These are phyloP conservation scores for Leccinum truebloodii DNA, from an alignment of 768 basidiomycete species.

Conservation along the genomic window DNA sequence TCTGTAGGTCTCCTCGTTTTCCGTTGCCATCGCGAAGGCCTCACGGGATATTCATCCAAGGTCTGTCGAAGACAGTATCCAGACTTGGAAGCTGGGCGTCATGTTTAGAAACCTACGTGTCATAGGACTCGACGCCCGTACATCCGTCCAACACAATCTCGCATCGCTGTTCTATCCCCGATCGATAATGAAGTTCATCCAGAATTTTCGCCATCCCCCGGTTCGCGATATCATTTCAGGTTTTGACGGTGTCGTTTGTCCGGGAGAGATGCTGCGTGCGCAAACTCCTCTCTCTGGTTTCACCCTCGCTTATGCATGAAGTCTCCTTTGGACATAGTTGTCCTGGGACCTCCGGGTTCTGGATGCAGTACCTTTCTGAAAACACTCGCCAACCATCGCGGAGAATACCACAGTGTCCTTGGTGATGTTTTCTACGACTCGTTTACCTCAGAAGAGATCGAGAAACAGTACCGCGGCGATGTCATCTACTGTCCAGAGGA, in stretches of 20 bases:
- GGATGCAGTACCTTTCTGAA: no score
- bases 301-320: not conserved
- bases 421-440: no score
- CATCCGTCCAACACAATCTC: slow-evolving; percentile 50
- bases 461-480: no score
- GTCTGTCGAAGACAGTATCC: slow-evolving; percentile 33
- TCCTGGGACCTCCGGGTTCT: slow-evolving; percentile 62
- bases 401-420: no score
- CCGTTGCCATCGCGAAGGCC: no score
- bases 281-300: slow-evolving; percentile 22
- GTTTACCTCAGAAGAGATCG: no score
- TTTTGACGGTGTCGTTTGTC: slow-evolving; percentile 64
- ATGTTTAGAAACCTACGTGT: slow-evolving; percentile 53
- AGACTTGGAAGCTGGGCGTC: slow-evolving; percentile 47
- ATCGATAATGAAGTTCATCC: slow-evolving; percentile 39
- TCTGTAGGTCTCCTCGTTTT: no score
- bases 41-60: slow-evolving; percentile 22
- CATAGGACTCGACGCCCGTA: slow-evolving; percentile 45
- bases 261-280: slow-evolving; percentile 76
- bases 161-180: slow-evolving; percentile 34
- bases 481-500: no score
- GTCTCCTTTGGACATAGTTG: slow-evolving; percentile 46
- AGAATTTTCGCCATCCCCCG: slow-evolving; percentile 51
- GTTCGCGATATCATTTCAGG: slow-evolving; percentile 43
- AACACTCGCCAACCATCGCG: no score